These are phyloP conservation scores for Leccinum fibrillosum DNA, from an alignment of 768 basidiomycete species.

Conservation along the genomic window DNA sequence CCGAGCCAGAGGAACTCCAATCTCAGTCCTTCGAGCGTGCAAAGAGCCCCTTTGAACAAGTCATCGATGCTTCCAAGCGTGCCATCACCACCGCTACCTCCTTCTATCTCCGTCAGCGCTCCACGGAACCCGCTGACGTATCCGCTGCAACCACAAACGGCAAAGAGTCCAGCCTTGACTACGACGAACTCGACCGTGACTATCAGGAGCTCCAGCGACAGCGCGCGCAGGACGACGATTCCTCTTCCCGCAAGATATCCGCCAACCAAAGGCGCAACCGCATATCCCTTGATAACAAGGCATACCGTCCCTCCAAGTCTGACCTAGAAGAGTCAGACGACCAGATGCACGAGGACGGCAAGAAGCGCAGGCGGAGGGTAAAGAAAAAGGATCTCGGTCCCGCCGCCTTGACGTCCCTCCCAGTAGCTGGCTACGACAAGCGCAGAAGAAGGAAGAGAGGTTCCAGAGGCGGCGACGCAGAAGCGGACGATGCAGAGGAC, in stretches of 20 bases:
- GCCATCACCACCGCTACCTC: constrained; percentile 50
- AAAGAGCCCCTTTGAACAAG: constrained; percentile 67
- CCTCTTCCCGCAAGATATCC: constrained; percentile 32
- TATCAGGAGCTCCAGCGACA: constrained; percentile 40
- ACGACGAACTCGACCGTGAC: constrained; percentile 71
- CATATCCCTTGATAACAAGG: constrained; percentile 77
- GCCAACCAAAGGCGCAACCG: constrained; percentile 49
- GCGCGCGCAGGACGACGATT: constrained; percentile 18
- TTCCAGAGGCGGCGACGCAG: constrained; percentile 41
- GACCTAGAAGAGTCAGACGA: constrained; percentile 68
- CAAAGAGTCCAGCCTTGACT: constrained; percentile 65
- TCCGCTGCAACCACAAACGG: constrained; percentile 38
- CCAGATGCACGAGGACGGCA: constrained; percentile 51
- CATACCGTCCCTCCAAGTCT: constrained; percentile 66
- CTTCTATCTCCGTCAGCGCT: constrained; percentile 63
- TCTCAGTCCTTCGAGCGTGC: constrained; percentile 40
- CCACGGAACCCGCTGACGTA: constrained; percentile 49
- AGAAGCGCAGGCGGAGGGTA: constrained; percentile 49
- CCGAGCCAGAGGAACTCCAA: constrained; percentile 54
- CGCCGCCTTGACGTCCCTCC: constrained; percentile 63
- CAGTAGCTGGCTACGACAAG: constrained; percentile 65
- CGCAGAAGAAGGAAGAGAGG: constrained; percentile 50
- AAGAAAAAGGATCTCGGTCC: constrained; percentile 49
- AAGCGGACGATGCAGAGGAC: constrained; percentile 41
- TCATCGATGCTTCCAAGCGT: constrained; percentile 53